Conservation (phyloP, 2,329 filamentous ascomycete species). For the Venturia effusa region DNA sequence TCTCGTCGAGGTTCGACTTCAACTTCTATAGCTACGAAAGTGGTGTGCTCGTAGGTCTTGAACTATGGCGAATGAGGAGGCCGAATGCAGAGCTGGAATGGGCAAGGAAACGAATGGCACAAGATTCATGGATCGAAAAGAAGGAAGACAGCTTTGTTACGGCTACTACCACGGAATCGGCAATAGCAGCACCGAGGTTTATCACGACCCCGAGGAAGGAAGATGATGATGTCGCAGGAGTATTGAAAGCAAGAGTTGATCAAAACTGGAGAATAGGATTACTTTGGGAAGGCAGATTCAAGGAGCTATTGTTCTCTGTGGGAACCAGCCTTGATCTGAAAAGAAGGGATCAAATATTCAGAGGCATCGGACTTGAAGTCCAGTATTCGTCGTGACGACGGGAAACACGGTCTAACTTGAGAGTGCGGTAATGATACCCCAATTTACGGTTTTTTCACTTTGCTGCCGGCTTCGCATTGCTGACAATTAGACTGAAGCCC, state of each 20-base stretch:
- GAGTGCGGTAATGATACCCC: not conserved
- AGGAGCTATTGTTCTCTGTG: slow-evolving; percentile 84
- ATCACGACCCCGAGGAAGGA: slow-evolving; percentile 19
- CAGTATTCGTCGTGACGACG: slow-evolving; percentile 60
- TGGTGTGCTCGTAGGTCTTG: slow-evolving; percentile 80
- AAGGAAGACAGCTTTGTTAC: not conserved
- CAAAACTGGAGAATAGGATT: slow-evolving; percentile 78
- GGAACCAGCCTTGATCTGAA: slow-evolving; percentile 77
- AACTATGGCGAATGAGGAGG: slow-evolving; percentile 65
- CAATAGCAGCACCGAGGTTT: not conserved
- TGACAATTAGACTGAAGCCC: not conserved
- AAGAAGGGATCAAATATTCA: slow-evolving; percentile 64
- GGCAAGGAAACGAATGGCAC: slow-evolving; percentile 30
- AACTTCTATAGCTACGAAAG: slow-evolving; percentile 98
- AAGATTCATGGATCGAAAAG: slow-evolving; percentile 11
- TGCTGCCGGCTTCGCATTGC: not conserved
- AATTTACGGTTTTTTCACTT: not conserved
- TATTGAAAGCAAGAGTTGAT: slow-evolving; percentile 81
- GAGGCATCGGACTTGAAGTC: slow-evolving; percentile 65
- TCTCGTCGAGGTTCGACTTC: slow-evolving; percentile 89
- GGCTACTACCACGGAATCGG: not conserved
- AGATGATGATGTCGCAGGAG: slow-evolving; percentile 64
- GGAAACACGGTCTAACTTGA: not conserved
- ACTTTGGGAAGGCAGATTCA: slow-evolving; percentile 86
- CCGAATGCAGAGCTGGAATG: slow-evolving; percentile 23